Evolutionary conservation across 139 green algal genomes (phyloP).

Genomic region (Desmodesmus armatus): DNA sequence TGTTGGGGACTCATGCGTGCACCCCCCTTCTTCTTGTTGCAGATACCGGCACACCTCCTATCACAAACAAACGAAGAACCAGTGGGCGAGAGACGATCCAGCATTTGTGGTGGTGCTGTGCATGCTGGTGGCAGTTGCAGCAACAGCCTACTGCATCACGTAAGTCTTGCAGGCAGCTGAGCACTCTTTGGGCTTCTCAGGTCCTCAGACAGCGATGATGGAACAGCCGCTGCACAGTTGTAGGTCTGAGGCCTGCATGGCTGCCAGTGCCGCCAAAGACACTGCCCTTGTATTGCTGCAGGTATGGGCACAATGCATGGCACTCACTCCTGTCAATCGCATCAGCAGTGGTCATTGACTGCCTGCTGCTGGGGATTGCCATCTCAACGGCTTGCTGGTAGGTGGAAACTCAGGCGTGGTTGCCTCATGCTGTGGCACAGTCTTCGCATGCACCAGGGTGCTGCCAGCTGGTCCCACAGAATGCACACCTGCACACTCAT

Average conservation of each 20-base stretch:
- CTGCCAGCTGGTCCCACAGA: too few species aligned
- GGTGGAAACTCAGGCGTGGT: not conserved
- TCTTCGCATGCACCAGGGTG: too few species aligned
- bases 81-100: slow-evolving; percentile 97
- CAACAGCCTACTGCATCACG: slow-evolving; percentile 86
- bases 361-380: slow-evolving; percentile 80
- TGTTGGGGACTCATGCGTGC: too few species aligned
- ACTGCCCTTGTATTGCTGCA: slow-evolving; percentile 54
- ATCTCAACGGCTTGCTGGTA: slow-evolving; percentile 91
- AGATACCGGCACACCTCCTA: slow-evolving; percentile 97
- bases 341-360: slow-evolving; percentile 88
- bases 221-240: not conserved
- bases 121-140: slow-evolving; percentile 75
- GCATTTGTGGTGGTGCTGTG: slow-evolving; percentile 91
- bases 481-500: too few species aligned
- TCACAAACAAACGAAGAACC: slow-evolving; percentile 98
- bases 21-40: too few species aligned
- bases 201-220: too few species aligned
- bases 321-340: slow-evolving; percentile 65
- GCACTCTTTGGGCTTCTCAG: too few species aligned
- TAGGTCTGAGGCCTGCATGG: not conserved
- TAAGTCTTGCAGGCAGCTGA: slow-evolving; percentile 45
- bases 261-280: not conserved
- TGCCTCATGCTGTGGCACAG: not conserved
- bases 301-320: slow-evolving; percentile 76